Conservation (phyloP, 2,329 filamentous ascomycete genomes). For the Fusarium nurragi region DNA sequence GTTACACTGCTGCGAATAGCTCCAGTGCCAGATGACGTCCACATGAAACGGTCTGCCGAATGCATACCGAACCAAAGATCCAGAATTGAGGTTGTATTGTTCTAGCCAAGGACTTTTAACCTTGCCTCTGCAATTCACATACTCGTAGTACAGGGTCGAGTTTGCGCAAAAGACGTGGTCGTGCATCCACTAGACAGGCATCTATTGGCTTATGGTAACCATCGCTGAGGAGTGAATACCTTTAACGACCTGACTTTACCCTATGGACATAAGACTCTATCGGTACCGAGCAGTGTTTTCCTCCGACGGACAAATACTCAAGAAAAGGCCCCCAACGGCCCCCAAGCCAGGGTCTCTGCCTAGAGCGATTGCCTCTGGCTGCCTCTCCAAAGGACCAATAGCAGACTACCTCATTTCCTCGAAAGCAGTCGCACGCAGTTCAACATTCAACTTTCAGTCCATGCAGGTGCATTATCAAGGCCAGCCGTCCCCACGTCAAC, state of each 20-base stretch:
- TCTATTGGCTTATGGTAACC: slow-evolving; percentile 26
- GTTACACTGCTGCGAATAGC: slow-evolving; percentile 16
- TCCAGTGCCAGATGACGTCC: neutral
- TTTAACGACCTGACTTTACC: neutral
- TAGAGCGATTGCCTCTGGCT: slow-evolving; percentile 27
- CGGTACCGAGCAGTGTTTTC: neutral
- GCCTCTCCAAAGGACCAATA: slow-evolving; percentile 24
- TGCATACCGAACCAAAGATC: slow-evolving; percentile 18
- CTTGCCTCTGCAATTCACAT: neutral
- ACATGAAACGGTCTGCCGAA: neutral
- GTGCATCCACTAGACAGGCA: neutral
- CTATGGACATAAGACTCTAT: neutral
- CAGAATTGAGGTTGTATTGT: neutral
- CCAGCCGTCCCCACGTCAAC: neutral
- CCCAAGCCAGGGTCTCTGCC: slow-evolving; percentile 12
- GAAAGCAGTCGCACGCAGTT: neutral
- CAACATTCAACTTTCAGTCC: neutral
- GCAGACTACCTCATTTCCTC: neutral
- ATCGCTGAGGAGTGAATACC: neutral
- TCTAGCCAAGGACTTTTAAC: neutral
- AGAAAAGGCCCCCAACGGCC: slow-evolving; percentile 33
- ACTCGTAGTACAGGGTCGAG: neutral
- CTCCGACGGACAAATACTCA: neutral
- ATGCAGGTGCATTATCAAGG: neutral
- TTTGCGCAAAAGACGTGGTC: neutral